Evolutionary conservation across 768 basidiomycete genomes (phyloP).

Genomic region (Hemileccinum impolitum): DNA sequence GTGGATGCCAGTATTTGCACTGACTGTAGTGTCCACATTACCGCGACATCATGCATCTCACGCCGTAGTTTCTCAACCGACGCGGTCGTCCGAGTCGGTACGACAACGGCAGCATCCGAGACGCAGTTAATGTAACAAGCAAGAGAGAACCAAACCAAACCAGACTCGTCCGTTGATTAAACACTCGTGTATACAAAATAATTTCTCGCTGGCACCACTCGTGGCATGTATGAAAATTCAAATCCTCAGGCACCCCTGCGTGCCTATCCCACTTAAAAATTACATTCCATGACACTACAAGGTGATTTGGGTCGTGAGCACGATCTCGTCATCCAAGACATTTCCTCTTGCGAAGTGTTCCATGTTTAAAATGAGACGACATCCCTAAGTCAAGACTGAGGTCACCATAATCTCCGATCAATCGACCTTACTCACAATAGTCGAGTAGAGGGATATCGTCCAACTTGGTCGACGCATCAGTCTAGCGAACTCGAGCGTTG

Average conservation of each 20-base stretch:
- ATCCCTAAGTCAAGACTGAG: conserved; percentile 12
- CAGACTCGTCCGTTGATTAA: too few species aligned
- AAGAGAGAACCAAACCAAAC: too few species aligned
- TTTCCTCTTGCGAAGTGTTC: conserved; percentile 10
- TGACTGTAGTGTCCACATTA: too few species aligned
- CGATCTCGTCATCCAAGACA: conserved; percentile 2
- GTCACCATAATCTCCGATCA: not conserved
- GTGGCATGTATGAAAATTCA: not conserved
- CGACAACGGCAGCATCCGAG: too few species aligned
- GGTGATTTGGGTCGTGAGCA: conserved; percentile 9
- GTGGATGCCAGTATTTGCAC: too few species aligned
- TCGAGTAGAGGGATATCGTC: conserved; percentile 12
- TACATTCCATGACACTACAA: not conserved
- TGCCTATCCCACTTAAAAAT: not conserved
- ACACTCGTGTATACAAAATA: not conserved
- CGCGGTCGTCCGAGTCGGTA: too few species aligned
- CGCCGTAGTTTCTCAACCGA: too few species aligned
- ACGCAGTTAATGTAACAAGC: too few species aligned
- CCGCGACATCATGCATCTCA: too few species aligned
- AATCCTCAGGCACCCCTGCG: not conserved
- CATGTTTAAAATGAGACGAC: conserved; percentile 25
- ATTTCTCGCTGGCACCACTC: not conserved
- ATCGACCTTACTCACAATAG: conserved; percentile 12
- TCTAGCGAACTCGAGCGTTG: not conserved
- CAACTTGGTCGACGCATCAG: conserved; percentile 11